phyloP scores from a whole-genome alignment of 2,329 filamentous ascomycete genomes.

The Diplocarpon mali region DNA sequence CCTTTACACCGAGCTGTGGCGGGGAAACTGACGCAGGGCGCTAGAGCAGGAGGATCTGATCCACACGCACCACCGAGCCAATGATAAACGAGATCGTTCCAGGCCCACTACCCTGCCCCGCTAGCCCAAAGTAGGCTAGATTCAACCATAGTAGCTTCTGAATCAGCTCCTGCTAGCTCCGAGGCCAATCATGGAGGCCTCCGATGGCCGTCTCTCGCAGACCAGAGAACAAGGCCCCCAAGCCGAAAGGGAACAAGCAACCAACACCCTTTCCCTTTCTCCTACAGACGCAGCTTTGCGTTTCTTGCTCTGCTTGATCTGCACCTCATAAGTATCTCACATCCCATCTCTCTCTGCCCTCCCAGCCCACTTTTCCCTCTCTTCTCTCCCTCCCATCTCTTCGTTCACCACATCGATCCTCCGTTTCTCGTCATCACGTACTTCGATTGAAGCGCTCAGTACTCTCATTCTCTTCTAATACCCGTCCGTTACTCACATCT shows the following conservation, averaged over 20 bases:
- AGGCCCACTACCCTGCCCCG: too few relatives aligned
- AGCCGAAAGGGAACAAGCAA: too few relatives aligned
- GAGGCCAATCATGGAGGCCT: background rate
- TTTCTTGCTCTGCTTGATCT: constrained; percentile 6
- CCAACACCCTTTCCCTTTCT: constrained; percentile 2
- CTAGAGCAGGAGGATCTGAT: too few relatives aligned
- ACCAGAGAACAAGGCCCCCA: background rate
- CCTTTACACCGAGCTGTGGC: too few relatives aligned
- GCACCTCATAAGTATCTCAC: constrained; percentile 12
- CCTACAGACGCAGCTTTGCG: constrained; percentile 8
- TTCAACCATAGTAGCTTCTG: too few relatives aligned
- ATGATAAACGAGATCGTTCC: too few relatives aligned
- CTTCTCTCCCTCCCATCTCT: background rate
- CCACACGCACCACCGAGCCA: too few relatives aligned
- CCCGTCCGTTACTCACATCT: constrained; percentile 3
- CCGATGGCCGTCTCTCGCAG: background rate
- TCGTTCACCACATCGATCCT: constrained; percentile 3
- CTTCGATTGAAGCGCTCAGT: constrained; percentile 9
- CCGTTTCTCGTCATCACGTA: background rate
- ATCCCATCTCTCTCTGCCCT: constrained; percentile 4
- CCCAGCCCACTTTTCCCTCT: background rate
- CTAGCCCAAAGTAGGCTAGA: too few relatives aligned
- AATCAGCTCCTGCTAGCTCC: too few relatives aligned
- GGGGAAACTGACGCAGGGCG: too few relatives aligned
- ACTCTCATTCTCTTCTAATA: background rate